These are phyloP conservation scores for Calonectria leucothoes DNA, from an alignment of 2,329 filamentous ascomycete genomes.

Conservation along the genomic window DNA sequence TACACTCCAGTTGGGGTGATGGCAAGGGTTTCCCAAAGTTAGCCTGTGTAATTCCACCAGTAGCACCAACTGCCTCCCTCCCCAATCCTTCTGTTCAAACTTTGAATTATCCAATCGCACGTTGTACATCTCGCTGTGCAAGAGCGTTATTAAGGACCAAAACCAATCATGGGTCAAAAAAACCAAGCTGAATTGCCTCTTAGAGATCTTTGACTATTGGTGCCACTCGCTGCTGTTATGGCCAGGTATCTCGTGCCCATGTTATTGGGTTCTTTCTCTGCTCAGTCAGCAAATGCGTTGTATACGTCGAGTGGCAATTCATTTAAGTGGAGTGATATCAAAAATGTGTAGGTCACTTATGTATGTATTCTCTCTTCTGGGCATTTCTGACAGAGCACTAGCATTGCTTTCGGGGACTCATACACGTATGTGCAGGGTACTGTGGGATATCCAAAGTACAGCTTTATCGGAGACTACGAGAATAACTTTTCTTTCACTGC, in stretches of 20 bases:
- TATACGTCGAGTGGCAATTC: neutral
- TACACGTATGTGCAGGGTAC: slow-evolving; percentile 24
- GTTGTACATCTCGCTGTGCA: too few species aligned
- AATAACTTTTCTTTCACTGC: slow-evolving; percentile 18
- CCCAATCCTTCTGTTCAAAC: neutral
- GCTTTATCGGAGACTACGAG: slow-evolving; percentile 21
- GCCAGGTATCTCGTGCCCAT: neutral
- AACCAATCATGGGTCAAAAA: neutral
- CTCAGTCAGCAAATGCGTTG: neutral
- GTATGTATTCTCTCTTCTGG: neutral
- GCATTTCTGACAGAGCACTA: neutral
- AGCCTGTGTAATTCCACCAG: neutral
- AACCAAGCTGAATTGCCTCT: neutral
- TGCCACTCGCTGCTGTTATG: neutral
- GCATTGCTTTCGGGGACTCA: slow-evolving; percentile 22
- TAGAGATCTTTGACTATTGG: neutral
- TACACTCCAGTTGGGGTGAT: neutral
- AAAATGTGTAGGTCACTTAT: neutral
- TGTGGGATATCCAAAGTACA: slow-evolving; percentile 16
- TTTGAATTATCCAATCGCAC: neutral
- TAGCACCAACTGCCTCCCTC: neutral
- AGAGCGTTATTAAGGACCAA: neutral
- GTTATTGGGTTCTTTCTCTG: neutral
- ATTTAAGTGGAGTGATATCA: slow-evolving; percentile 3
- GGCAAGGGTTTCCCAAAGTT: neutral